These are phyloP conservation scores for Adenanthera pavonina DNA, from an alignment of 306 rosid species.

Conservation along the genomic window DNA sequence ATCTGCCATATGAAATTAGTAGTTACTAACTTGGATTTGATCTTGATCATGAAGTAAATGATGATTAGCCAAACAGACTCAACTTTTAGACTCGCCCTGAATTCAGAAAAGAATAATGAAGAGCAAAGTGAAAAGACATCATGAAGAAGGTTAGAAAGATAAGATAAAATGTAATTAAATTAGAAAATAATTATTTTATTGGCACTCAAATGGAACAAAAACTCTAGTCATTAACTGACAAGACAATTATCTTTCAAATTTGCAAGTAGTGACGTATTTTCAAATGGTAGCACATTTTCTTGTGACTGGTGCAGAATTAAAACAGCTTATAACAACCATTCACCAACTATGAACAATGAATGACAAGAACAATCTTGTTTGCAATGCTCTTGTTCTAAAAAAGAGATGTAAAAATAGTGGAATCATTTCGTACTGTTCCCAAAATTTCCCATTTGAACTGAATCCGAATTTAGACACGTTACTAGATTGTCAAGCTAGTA, in stretches of 20 bases:
- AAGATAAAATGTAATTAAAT: not conserved
- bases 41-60: constrained; percentile 3
- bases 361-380: constrained; percentile 5
- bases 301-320: not conserved
- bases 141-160: constrained; percentile 16
- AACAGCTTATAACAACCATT: not conserved
- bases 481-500: not conserved
- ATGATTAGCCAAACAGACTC: constrained; percentile 14
- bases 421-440: constrained; percentile 19
- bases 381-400: not conserved
- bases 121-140: constrained; percentile 15
- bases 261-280: constrained; percentile 1
- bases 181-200: not conserved
- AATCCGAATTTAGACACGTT: constrained; percentile 6
- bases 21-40: constrained; percentile 10
- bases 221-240: not conserved
- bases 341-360: constrained; percentile 6
- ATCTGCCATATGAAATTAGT: constrained; percentile 55
- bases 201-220: not conserved
- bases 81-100: not conserved
- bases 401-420: constrained; percentile 14
- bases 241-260: not conserved
- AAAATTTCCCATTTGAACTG: constrained; percentile 13
- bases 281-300: constrained; percentile 8
- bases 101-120: constrained; percentile 8